Evolutionary conservation across 164 flowering plant species (phyloP).

Genomic region (Vitis cinerea): DNA sequence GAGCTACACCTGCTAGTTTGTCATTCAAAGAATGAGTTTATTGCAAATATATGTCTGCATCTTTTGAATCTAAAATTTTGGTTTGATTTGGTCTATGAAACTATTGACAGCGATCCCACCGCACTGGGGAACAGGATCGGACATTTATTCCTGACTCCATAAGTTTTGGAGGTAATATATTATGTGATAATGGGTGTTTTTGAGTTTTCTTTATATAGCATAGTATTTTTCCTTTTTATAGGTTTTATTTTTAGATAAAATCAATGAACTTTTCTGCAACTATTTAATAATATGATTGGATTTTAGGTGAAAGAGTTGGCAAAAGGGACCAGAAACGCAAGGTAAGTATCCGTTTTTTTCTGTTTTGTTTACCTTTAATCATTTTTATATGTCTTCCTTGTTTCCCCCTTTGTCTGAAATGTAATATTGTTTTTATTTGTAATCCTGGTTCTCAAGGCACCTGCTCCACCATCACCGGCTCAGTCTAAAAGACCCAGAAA

Average conservation of each 20-base stretch:
- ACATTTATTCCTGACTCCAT: slow-evolving; percentile 61
- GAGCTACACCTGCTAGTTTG: background rate
- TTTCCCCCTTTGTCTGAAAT: background rate
- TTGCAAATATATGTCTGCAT: too few species aligned
- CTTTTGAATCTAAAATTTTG: background rate
- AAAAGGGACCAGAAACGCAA: slow-evolving; percentile 86
- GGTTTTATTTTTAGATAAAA: background rate
- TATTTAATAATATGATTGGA: background rate
- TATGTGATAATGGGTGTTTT: background rate
- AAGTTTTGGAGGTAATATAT: slow-evolving; percentile 63
- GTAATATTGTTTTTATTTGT: background rate
- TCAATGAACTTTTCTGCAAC: background rate
- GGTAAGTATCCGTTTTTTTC: slow-evolving; percentile 32
- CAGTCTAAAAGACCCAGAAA: slow-evolving; percentile 79
- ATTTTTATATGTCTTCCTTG: background rate
- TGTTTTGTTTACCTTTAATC: background rate
- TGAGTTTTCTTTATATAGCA: background rate
- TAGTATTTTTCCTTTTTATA: background rate
- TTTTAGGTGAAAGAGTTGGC: slow-evolving; percentile 72
- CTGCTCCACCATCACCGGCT: slow-evolving; percentile 80
- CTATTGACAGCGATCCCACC: slow-evolving; percentile 39
- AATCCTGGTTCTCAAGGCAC: slow-evolving; percentile 41
- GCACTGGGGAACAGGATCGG: slow-evolving; percentile 68
- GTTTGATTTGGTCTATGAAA: slow-evolving; percentile 1
- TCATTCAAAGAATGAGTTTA: background rate